These are phyloP conservation scores for Fusarium humuli DNA, from an alignment of 2,329 filamentous ascomycete species.

Conservation along the genomic window DNA sequence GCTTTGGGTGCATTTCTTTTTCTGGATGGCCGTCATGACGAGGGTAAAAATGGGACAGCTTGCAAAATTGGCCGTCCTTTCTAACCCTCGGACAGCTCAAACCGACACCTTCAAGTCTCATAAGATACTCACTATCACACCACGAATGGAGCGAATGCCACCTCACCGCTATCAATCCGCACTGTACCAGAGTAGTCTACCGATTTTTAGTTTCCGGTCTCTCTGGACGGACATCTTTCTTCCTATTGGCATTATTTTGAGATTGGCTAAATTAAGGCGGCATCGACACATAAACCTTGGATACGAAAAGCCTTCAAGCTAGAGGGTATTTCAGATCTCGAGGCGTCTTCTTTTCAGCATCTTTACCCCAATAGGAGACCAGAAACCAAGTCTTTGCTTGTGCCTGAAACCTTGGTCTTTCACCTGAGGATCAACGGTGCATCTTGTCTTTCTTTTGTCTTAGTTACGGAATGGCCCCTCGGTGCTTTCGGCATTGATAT, in stretches of 20 bases:
- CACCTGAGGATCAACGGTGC: constrained; percentile 18
- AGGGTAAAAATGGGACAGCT: background rate
- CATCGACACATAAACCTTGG: constrained; percentile 5
- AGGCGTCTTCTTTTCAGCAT: background rate
- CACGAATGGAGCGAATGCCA: background rate
- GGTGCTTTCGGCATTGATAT: constrained; percentile 34
- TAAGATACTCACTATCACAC: background rate
- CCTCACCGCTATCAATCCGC: constrained; percentile 25
- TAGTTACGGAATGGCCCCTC: constrained; percentile 26
- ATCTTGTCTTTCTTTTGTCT: constrained; percentile 20
- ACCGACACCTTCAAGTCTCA: constrained; percentile 17
- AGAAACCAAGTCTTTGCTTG: constrained; percentile 12
- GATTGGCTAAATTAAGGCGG: background rate
- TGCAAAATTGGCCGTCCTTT: too few relatives aligned
- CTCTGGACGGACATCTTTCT: background rate
- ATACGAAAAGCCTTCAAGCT: constrained; percentile 7
- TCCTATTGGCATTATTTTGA: constrained; percentile 17
- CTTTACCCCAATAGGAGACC: background rate
- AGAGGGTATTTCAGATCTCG: background rate
- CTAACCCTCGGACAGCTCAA: constrained; percentile 1
- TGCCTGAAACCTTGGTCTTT: constrained; percentile 21
- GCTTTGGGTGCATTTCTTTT: constrained; percentile 13
- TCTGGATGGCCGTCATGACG: constrained; percentile 3
- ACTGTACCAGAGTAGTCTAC: constrained; percentile 29
- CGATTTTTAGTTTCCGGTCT: background rate